Evolutionary conservation across 257 asterid species (phyloP).

Genomic region (Solanum tarijense): DNA sequence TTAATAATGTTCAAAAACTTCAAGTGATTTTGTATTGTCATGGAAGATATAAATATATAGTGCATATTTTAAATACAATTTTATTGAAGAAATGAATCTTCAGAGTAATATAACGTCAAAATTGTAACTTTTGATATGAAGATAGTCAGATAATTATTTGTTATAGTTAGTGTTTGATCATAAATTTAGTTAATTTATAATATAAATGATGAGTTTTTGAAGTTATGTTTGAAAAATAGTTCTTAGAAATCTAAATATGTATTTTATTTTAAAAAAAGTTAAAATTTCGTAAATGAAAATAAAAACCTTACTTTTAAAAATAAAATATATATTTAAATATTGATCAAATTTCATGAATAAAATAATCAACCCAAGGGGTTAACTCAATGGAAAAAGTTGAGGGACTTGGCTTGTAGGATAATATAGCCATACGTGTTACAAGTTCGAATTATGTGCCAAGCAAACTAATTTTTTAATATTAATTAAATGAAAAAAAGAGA

Average conservation of each 20-base stretch:
- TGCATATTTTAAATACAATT: not conserved
- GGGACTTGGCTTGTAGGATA: not conserved
- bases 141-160: not conserved
- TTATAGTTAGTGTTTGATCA: not conserved
- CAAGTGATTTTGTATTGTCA: not conserved
- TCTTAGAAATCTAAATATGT: accelerated
- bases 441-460: not conserved
- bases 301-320: too few relatives aligned
- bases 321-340: too few relatives aligned
- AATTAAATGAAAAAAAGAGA: not conserved
- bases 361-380: not conserved
- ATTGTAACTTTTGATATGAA: not conserved
- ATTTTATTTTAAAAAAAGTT: not conserved
- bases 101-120: not conserved
- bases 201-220: not conserved
- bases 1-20: not conserved
- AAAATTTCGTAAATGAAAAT: too few relatives aligned
- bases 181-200: not conserved
- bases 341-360: not conserved
- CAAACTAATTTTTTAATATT: not conserved
- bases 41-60: not conserved
- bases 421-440: not conserved
- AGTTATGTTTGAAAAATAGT: not conserved
- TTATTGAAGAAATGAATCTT: not conserved
- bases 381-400: not conserved